Evolutionary conservation across 148 eudicot genomes (phyloP), one percentile per base, ranked within the genome.

Genomic region (Rheum nobile): DNA sequence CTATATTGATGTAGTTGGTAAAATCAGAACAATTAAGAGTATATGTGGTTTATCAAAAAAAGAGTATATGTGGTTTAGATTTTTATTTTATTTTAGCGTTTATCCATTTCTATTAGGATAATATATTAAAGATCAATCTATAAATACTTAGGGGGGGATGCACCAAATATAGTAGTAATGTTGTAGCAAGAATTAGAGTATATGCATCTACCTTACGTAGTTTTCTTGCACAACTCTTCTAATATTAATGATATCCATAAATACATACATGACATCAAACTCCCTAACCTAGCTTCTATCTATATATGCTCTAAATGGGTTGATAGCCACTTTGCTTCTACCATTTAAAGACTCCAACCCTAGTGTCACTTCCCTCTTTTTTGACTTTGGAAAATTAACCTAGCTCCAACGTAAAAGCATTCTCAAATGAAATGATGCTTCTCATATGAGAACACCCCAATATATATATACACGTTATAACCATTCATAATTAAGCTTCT

Each of bases 221-320:
- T 17, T 68, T 68, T 68, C 72, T 68, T 68, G 72, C 72, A 68
- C 72, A 68, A 68, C 72, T 68, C 72, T 68, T 68, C 43, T 11
- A 63, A 26, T 24, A 22, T 8, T 55, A 16, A 55, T 55, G 8
- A n/a, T 17, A 48, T 55, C 28, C 10, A 55, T 50, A n/a, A n/a
- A n/a, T n/a, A 0, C 3, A 14, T 47, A 4, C n/a, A n/a, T 35
- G 22, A 4, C 16, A 57, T 57, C 17, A 14, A 57, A 34, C 41
- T 39, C 41, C 43, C 22, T 68, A 68, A 35, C 16, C 44, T 32
- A 3, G 6, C 22, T n/a, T 50, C 57, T 6, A 50, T 68, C 44
- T 68, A 34, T 16, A 0, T 68, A 34, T 68, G 11, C 41, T 39
- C 14, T 37, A n/a, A 35, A 35, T 68, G 44, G 72, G 17, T 10